These are phyloP conservation scores for Salvia miltiorrhiza DNA, from an alignment of 257 asterid species.

Conservation along the genomic window DNA sequence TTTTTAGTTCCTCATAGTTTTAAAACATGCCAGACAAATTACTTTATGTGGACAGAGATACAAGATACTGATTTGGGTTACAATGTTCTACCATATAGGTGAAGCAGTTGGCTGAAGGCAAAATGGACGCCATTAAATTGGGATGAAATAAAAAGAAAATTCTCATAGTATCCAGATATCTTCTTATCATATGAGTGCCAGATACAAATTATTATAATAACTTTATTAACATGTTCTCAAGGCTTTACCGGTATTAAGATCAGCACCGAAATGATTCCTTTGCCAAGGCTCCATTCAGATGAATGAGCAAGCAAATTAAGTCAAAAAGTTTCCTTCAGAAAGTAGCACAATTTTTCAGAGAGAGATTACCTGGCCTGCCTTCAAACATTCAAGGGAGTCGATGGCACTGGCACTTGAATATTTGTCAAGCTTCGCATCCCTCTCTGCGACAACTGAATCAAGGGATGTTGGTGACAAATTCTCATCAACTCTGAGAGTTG, in stretches of 20 bases:
- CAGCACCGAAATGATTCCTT: neutral
- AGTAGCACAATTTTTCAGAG: neutral
- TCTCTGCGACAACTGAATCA: slow-evolving; percentile 65
- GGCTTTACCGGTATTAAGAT: neutral
- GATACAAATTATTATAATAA: neutral
- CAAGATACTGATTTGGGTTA: neutral
- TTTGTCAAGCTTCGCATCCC: slow-evolving; percentile 49
- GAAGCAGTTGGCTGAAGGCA: slow-evolving; percentile 7
- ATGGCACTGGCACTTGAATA: slow-evolving; percentile 47
- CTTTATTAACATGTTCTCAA: neutral
- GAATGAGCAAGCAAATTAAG: slow-evolving; percentile 6
- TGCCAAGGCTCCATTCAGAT: neutral
- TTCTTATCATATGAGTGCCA: neutral
- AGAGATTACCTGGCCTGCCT: slow-evolving; percentile 43
- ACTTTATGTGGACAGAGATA: neutral
- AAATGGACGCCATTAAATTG: neutral
- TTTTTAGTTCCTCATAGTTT: neutral
- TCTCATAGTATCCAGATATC: neutral
- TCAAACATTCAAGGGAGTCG: slow-evolving; percentile 53
- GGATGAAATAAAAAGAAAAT: neutral
- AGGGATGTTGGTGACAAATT: slow-evolving; percentile 61
- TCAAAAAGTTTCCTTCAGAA: slow-evolving; percentile 7
- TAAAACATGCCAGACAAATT: neutral
- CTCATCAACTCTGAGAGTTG: slow-evolving; percentile 58
- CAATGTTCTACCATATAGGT: neutral